Percentiles rank a stretch among this genome's conserved stretches.
Conservation (phyloP, 352 stramenopile genomes). For the Globisporangium uncinulatum region DNA sequence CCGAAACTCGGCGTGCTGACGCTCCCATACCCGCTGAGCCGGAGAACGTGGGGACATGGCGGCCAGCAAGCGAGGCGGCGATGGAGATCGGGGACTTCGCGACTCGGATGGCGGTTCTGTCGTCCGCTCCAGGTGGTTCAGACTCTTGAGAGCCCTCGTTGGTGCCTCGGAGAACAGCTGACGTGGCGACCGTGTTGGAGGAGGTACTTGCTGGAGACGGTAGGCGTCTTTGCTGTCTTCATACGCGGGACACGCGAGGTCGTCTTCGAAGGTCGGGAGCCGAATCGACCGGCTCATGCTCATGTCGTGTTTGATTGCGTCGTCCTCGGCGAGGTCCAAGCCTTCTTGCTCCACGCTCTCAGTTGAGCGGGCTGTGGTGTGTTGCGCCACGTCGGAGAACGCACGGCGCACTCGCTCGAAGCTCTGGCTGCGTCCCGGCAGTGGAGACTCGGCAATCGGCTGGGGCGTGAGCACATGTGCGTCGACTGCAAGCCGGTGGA, state of each 20-base stretch:
- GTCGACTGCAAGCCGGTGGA: background rate
- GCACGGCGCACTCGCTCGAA: conserved; percentile 20
- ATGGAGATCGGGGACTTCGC: background rate
- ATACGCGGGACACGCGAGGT: conserved; percentile 50
- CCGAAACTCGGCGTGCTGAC: conserved; percentile 21
- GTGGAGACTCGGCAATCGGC: background rate
- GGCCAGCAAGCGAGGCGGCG: conserved; percentile 9
- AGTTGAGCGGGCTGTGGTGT: background rate
- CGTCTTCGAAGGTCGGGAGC: conserved; percentile 55
- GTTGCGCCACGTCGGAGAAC: conserved; percentile 13
- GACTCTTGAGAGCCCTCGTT: background rate
- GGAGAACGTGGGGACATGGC: conserved; percentile 16
- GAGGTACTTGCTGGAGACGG: background rate
- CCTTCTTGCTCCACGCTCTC: conserved; percentile 1
- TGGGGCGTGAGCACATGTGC: background rate
- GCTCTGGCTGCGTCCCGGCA: conserved; percentile 15
- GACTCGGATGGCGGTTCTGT: background rate
- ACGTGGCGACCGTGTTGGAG: background rate
- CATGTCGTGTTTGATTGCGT: conserved; percentile 13
- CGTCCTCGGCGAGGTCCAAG: conserved; percentile 17
- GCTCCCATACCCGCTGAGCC: conserved; percentile 17
- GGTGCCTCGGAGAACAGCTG: background rate
- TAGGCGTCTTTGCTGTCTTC: conserved; percentile 22
- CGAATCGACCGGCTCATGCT: conserved; percentile 15
- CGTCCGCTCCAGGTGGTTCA: background rate